Evolutionary conservation across 768 basidiomycete genomes (phyloP).

Genomic region (Hemileccinum rubropunctum): DNA sequence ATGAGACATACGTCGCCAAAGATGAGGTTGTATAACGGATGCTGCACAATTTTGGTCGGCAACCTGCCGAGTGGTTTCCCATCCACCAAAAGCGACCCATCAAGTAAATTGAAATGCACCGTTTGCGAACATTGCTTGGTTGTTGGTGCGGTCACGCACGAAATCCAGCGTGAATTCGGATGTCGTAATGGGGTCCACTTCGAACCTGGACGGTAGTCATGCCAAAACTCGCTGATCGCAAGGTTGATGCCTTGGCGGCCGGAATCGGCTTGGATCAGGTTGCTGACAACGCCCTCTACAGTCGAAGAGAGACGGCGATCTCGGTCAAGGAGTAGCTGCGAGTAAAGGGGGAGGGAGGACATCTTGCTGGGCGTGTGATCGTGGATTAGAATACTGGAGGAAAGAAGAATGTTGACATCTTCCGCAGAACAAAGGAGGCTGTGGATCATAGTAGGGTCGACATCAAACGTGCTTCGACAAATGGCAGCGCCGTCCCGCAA

Average conservation of each 20-base stretch:
- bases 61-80: slow-evolving; percentile 20
- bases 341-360: slow-evolving; percentile 2
- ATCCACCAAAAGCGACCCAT: slow-evolving; percentile 26
- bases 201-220: slow-evolving; percentile 23
- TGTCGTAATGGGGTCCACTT: slow-evolving; percentile 2
- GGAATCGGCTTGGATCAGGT: neutral
- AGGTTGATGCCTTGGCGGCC: slow-evolving; percentile 11
- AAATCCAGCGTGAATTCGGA: slow-evolving; percentile 19
- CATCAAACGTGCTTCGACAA: slow-evolving; percentile 36
- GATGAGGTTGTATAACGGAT: slow-evolving; percentile 16
- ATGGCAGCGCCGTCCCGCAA: slow-evolving; percentile 36
- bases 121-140: slow-evolving; percentile 1
- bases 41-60: slow-evolving; percentile 8
- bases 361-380: slow-evolving; percentile 20
- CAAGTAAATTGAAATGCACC: slow-evolving; percentile 15
- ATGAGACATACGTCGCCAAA: slow-evolving; percentile 17
- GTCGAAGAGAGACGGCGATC: slow-evolving; percentile 26
- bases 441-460: slow-evolving; percentile 5
- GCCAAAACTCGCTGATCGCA: slow-evolving; percentile 21
- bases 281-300: slow-evolving; percentile 14
- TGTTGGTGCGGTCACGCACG: slow-evolving; percentile 6
- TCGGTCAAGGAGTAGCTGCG: slow-evolving; percentile 23
- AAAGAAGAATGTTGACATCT: slow-evolving; percentile 24
- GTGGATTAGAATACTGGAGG: slow-evolving; percentile 24
- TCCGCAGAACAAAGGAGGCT: slow-evolving; percentile 15